Evolutionary conservation across 2,329 filamentous ascomycete genomes (phyloP), one percentile per base, ranked within the genome.

Genomic region (Leptosphaerulina australis): DNA sequence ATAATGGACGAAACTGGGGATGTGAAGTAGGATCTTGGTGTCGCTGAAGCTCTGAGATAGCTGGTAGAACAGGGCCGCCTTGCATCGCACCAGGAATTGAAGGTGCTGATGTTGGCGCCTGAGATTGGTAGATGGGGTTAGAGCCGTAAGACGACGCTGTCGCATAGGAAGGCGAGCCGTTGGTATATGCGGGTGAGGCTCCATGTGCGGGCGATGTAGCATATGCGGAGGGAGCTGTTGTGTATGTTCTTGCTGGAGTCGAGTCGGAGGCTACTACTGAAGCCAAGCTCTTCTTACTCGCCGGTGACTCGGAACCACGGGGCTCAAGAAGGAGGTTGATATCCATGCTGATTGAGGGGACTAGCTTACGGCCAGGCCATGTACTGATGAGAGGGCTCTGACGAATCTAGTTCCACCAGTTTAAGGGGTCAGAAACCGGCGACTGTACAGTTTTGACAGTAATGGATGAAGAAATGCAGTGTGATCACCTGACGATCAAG

Each of bases 311-410:
- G 76, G 87, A 86, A 82, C 85, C 85, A 71, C 85, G 79, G 71
- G 81, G 83, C 82, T 92, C 90, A 76, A 96, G 83, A 62, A 96
- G 84, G 63, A 88, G 87, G 76, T 89, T 85, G 88, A 96, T 95
- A 92, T 96, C 91, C 91, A 96, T 87, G 81, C 92, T 85, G 80
- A 84, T 83, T 81, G 81, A 61, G 60, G 56, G 59, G 67, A 74
- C 74, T 71, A 71, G 75, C 72, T 55, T 65, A 55, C 41, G 59
- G 63, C 76, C 72, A 77, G 75, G 74, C 73, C 72, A 75, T 73
- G 64, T 55, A 62, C 56, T 61, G 55, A 48, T 35, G 44, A 48
- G 44, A 24, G 30, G 35, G 24, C 26, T 3, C 22, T 12, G 25
- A 36, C 9, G 8, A 21, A n/a, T 18, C 21, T 43, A 18, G 11